Evolutionary conservation across 345 rosid genomes (phyloP), one percentile per base, ranked within the genome.

Genomic region (Brassica cretica): DNA sequence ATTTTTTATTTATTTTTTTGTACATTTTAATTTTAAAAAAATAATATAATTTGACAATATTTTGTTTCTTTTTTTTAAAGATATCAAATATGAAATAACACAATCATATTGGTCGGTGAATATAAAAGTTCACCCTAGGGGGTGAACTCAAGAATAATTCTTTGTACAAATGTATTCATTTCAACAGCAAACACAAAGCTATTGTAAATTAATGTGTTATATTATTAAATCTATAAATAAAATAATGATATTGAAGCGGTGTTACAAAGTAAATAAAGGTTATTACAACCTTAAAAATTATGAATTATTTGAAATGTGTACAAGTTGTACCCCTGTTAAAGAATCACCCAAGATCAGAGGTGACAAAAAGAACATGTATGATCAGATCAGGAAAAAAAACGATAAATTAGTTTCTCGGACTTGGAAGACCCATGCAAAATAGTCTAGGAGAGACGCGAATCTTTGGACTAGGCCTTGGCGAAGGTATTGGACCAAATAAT

Each of bases 391-490:
- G 6, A 16, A 68, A 15, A 46, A 51, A 70, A 41, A 32, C 3
- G 12, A 0, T 70, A 41, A 80, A 51, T 70, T 75, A 75, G 76
- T 66, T 75, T 7, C 88, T 87, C 1, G 98, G 97, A 65, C 92
- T 93, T 18, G 93, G 97, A 4, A 86, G 82, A 68, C 98, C 97
- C 93, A 94, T 91, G 58, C 85, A 86, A 1, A 92, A 85, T 29
- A 94, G 86, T 60, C 93, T 76, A 1, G 97, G 98, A 0, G 98
- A 94, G 66, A 94, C 76, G 77, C 84, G 87, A 49, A 91, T 74
- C 69, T 81, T 85, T 61, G 95, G 90, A 71, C 93, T 90, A 3
- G 98, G 98, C 62, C 98, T 25, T 4, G 97, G 97, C 6, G 97
- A 94, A 3, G 98, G 98, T 46, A 94, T 84, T 4, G 97, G 98